Evolutionary conservation across 257 asterid genomes (phyloP), one percentile per base, ranked within the genome.

Genomic region (Solanum peruvianum): DNA sequence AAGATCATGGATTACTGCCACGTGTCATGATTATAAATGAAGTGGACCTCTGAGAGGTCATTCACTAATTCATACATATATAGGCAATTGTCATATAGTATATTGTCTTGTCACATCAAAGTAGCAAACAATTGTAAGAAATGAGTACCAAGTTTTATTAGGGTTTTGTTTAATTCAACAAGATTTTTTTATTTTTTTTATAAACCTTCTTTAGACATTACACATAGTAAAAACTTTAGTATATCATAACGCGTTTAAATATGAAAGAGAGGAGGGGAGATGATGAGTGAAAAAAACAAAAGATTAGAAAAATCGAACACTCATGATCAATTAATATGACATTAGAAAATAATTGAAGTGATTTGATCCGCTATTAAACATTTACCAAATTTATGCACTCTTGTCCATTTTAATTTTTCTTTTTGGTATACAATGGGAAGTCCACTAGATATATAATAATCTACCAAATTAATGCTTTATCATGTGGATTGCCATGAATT

Each of bases 91-190:
- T 89, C 93, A 87, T 15, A 85, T 81, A 6, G 21, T 89, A 85
- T 88, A 85, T 88, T 86, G 93, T 87, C 41, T 92, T 87, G 96
- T 94, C 95, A 90, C 89, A 91, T 93, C 95, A 90, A 44, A 14
- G 8, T 44, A 14, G 62, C n/a, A 4, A 25, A 29, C 7, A 29
- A 66, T 16, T 16, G 56, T 1, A 12, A 7, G 11, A n/a, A 67
- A 27, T 12, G 20, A 75, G 6, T 39, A 42, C 41, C 45, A 76
- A 76, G 31, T 42, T 42, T n/a, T 33, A 21, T n/a, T 77, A 77
- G 39, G 83, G n/a, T 41, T 41, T 2, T 49, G 3, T n/a, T 16
- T 39, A 37, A 72, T 39, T 41, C 33, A 35, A 66, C 13, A 25
- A 33, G 9, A 4, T 0, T 5, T 64, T 25, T 25, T 64, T 11